Evolutionary conservation across 768 basidiomycete genomes (phyloP).

Genomic region (Mycena capillaripes): DNA sequence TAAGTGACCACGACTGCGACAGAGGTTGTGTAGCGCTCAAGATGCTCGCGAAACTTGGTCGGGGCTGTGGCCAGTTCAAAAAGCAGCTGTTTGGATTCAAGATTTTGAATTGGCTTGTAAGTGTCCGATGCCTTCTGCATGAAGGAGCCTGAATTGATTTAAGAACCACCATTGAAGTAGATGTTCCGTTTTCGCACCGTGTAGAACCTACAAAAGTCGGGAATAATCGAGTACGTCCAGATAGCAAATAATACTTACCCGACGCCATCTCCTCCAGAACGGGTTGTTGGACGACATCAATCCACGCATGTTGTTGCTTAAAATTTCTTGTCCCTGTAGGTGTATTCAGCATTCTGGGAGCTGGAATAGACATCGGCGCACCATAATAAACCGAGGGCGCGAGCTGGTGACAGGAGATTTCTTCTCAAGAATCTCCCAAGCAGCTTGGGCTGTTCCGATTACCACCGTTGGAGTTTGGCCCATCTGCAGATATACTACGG

Average conservation of each 20-base stretch:
- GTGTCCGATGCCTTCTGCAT: slow-evolving; percentile 52
- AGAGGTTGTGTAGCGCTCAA: slow-evolving; percentile 57
- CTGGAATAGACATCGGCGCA: slow-evolving; percentile 39
- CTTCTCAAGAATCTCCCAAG: slow-evolving; percentile 63
- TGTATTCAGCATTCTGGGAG: background rate
- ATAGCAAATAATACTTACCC: slow-evolving; percentile 43
- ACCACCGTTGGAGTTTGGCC: slow-evolving; percentile 44
- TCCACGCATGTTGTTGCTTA: slow-evolving; percentile 61
- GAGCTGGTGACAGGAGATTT: slow-evolving; percentile 62
- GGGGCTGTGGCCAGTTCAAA: slow-evolving; percentile 57
- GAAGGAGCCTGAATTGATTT: slow-evolving; percentile 21
- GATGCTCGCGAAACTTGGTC: slow-evolving; percentile 49
- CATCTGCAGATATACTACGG: slow-evolving; percentile 5
- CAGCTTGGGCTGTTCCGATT: slow-evolving; percentile 59
- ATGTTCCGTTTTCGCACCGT: slow-evolving; percentile 36
- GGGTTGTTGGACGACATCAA: slow-evolving; percentile 60
- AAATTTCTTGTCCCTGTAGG: slow-evolving; percentile 56
- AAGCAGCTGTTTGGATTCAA: slow-evolving; percentile 61
- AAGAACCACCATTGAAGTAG: background rate
- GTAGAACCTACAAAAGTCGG: slow-evolving; percentile 51
- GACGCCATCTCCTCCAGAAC: slow-evolving; percentile 63
- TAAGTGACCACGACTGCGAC: slow-evolving; percentile 61
- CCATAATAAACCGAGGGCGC: slow-evolving; percentile 62
- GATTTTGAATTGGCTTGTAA: slow-evolving; percentile 61
- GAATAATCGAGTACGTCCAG: background rate